A percentile compares a stretch with the other conserved stretches of the same genome.
Evolutionary conservation across 768 basidiomycete genomes (phyloP).

Genomic region (Butyriboletus loyo): DNA sequence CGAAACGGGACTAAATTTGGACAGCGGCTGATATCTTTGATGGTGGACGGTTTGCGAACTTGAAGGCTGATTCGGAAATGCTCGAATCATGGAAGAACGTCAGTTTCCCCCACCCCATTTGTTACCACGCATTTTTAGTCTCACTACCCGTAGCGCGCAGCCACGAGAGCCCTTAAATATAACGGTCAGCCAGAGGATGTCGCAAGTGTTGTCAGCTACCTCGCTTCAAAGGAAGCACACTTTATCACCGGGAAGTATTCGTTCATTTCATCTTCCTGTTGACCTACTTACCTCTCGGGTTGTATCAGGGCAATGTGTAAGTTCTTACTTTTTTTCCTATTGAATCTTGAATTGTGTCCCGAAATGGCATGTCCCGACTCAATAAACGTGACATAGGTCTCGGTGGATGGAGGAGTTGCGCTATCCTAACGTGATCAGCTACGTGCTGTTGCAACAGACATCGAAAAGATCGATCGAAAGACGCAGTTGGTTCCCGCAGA

Average conservation of each 20-base stretch:
- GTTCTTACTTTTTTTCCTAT: not conserved
- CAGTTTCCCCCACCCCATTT: not conserved
- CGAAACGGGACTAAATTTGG: not conserved
- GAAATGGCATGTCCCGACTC: not conserved
- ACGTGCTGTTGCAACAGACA: slow-evolving; percentile 10
- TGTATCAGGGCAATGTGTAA: slow-evolving; percentile 13
- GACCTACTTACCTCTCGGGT: not conserved
- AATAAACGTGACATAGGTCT: not conserved
- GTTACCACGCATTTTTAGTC: not conserved
- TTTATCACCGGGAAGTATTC: slow-evolving; percentile 33
- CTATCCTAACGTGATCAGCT: slow-evolving; percentile 2
- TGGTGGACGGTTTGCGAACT: not conserved
- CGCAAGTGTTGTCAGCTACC: not conserved
- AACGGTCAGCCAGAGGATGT: not conserved
- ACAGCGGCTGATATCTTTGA: not conserved
- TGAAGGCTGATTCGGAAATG: not conserved
- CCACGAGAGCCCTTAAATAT: slow-evolving; percentile 13
- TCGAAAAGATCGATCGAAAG: slow-evolving; percentile 18
- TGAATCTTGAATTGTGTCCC: not conserved
- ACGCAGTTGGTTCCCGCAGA: slow-evolving; percentile 28
- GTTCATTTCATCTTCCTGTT: not conserved
- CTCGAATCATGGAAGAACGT: not conserved
- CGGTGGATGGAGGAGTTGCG: slow-evolving; percentile 8
- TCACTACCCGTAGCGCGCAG: not conserved
- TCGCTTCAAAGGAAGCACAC: not conserved